These are phyloP conservation scores for Circinella umbellata DNA, from an alignment of 371 early-diverging fungal genomes.

Conservation along the genomic window DNA sequence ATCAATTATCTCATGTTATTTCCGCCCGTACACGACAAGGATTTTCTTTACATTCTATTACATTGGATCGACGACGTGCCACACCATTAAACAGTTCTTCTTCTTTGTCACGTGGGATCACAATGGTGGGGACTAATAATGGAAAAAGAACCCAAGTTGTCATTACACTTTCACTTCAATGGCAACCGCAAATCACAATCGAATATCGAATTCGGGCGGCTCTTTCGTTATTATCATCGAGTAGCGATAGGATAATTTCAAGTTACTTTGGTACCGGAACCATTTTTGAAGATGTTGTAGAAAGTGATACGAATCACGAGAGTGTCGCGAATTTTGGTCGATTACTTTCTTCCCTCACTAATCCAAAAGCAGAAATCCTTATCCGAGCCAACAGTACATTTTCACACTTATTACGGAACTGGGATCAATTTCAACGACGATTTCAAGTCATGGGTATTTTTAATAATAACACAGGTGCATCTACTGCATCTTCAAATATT, in stretches of 20 bases:
- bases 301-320: no score
- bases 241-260: conserved; percentile 17
- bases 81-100: conserved; percentile 7
- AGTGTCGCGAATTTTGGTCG: not conserved
- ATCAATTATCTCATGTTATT: conserved; percentile 70
- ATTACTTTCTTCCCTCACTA: conserved; percentile 26
- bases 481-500: not conserved
- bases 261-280: conserved; percentile 17
- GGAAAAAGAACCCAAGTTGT: conserved; percentile 55
- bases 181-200: conserved; percentile 88
- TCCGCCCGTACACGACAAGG: conserved; percentile 84
- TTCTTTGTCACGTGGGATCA: not conserved
- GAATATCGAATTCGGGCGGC: conserved; percentile 75
- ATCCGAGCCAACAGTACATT: conserved; percentile 40
- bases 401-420: conserved; percentile 44
- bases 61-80: conserved; percentile 32
- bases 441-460: conserved; percentile 49
- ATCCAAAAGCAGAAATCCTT: conserved; percentile 38
- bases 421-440: conserved; percentile 46
- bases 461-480: conserved; percentile 11
- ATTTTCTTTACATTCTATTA: conserved; percentile 70
- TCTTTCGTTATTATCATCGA: conserved; percentile 22
- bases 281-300: not conserved
- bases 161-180: conserved; percentile 70
- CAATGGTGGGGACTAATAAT: not conserved